phyloP scores from a whole-genome alignment of 495 filamentous ascomycete genomes.

The Cercophora samala region DNA sequence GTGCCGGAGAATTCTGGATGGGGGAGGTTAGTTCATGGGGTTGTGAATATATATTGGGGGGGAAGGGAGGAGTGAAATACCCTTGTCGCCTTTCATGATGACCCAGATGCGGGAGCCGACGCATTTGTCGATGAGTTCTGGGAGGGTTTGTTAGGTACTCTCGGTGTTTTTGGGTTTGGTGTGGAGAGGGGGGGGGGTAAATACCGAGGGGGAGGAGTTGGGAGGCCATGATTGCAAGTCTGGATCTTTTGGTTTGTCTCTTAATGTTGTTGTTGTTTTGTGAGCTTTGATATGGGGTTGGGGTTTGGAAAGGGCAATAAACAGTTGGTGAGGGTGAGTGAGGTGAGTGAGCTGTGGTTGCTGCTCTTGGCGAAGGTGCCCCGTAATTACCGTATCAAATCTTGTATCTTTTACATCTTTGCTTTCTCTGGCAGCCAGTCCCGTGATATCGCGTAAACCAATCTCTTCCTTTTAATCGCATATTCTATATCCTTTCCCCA shows the following conservation, averaged over 20 bases:
- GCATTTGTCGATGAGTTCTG: conserved; percentile 98
- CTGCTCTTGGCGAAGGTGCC: background rate
- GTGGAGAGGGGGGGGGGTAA: conserved; percentile 16
- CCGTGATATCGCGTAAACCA: background rate
- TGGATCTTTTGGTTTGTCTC: conserved; percentile 19
- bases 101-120: conserved; percentile 98
- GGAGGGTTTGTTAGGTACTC: too few relatives aligned
- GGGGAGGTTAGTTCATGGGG: too few relatives aligned
- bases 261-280: background rate
- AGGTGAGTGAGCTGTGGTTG: background rate
- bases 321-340: background rate
- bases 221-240: too few relatives aligned
- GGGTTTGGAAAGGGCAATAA: background rate
- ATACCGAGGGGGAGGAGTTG: conserved; percentile 76
- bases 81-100: conserved; percentile 98
- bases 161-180: background rate
- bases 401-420: too few relatives aligned
- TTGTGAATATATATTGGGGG: too few relatives aligned
- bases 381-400: background rate
- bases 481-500: background rate
- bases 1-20: conserved; percentile 88
- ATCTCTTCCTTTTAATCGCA: background rate
- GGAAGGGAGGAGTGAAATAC: conserved; percentile 39
- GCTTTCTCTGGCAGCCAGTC: too few relatives aligned
- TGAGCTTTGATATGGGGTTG: conserved; percentile 1